Conservation (phyloP, 164 flowering plant species). For the Vitis riparia region DNA sequence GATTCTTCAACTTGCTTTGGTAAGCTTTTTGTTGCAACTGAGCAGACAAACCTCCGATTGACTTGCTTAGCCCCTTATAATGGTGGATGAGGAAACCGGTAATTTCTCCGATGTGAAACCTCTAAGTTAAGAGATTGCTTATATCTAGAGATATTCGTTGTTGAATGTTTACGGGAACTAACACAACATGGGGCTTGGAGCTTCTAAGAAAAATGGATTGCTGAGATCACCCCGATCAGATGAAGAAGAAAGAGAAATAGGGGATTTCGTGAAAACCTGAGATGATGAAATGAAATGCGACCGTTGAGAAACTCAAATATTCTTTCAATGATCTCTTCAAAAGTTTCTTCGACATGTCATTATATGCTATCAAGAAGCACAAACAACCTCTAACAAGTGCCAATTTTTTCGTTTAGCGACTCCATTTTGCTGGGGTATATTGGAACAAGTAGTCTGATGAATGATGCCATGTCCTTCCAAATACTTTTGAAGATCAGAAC, state of each 20-base stretch:
- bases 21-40: slow-evolving; percentile 64
- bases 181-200: slow-evolving; percentile 25
- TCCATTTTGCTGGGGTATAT: too few relatives aligned
- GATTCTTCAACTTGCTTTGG: slow-evolving; percentile 55
- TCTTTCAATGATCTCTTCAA: too few relatives aligned
- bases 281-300: too few relatives aligned
- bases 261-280: not conserved
- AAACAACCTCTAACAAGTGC: too few relatives aligned
- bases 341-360: too few relatives aligned
- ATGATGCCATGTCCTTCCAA: too few relatives aligned
- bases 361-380: too few relatives aligned
- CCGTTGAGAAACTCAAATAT: too few relatives aligned
- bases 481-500: too few relatives aligned
- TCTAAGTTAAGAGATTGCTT: slow-evolving; percentile 29
- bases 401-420: too few relatives aligned
- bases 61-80: slow-evolving; percentile 41
- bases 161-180: slow-evolving; percentile 22
- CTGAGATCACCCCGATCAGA: not conserved
- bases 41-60: slow-evolving; percentile 56
- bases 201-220: slow-evolving; percentile 23
- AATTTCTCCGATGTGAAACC: slow-evolving; percentile 40
- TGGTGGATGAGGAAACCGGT: slow-evolving; percentile 24
- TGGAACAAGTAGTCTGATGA: too few relatives aligned
- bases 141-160: slow-evolving; percentile 25
- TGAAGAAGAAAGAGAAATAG: not conserved